These are phyloP conservation scores for Canavalia gladiata DNA, from an alignment of 306 rosid species.

Conservation along the genomic window DNA sequence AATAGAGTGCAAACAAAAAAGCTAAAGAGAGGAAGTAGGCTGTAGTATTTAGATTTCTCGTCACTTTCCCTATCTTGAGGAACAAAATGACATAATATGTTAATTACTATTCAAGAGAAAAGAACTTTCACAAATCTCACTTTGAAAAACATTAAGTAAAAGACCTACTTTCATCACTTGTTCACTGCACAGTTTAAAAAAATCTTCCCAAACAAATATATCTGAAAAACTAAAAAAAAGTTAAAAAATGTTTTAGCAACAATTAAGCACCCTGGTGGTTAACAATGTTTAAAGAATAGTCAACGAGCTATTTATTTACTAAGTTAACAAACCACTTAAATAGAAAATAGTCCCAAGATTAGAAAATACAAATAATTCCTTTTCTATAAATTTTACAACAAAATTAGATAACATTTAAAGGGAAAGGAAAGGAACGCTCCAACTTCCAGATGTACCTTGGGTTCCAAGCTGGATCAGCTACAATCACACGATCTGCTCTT, in stretches of 20 bases:
- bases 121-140: background rate
- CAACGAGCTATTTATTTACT: background rate
- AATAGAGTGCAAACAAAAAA: background rate
- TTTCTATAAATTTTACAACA: background rate
- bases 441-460: slow-evolving; percentile 73
- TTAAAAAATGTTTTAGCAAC: background rate
- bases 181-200: background rate
- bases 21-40: background rate
- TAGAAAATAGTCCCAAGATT: background rate
- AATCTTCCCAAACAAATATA: slow-evolving; percentile 8
- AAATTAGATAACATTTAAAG: background rate
- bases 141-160: background rate
- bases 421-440: slow-evolving; percentile 12
- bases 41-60: background rate
- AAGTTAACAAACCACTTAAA: background rate
- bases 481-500: slow-evolving; percentile 97
- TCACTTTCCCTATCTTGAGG: slow-evolving; percentile 7
- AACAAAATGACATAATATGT: slow-evolving; percentile 15
- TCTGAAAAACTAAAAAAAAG: background rate
- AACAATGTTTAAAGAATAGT: background rate
- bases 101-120: background rate
- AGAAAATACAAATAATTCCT: background rate
- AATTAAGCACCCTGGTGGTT: background rate
- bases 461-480: slow-evolving; percentile 99
- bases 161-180: background rate